Percentiles rank a stretch among this genome's conserved stretches.
phyloP scores from a whole-genome alignment of 768 basidiomycete genomes.

The Agrocybe chaxingu region DNA sequence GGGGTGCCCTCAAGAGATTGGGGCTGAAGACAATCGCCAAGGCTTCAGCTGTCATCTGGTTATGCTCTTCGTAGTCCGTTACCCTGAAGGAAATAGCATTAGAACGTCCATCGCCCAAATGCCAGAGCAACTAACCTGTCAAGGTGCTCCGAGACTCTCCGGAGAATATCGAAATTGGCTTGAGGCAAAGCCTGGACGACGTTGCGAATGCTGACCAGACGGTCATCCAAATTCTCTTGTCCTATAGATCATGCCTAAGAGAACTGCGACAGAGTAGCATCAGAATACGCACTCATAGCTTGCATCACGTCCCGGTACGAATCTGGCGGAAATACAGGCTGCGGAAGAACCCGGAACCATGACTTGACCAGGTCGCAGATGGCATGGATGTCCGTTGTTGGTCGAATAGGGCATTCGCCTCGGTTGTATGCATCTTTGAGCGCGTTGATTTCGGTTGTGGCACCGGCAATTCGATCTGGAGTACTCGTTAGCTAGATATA shows the following conservation, averaged over 20 bases:
- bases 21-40: conserved; percentile 86
- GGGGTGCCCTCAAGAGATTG: conserved; percentile 72
- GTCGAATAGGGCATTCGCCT: conserved; percentile 60
- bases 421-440: conserved; percentile 75
- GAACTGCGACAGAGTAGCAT: neutral
- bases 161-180: conserved; percentile 75
- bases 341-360: conserved; percentile 82
- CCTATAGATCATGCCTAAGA: conserved; percentile 35
- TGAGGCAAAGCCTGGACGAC: conserved; percentile 70
- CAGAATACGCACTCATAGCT: conserved; percentile 56
- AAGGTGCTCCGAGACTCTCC: conserved; percentile 79
- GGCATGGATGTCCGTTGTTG: conserved; percentile 72
- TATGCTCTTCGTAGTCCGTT: conserved; percentile 85
- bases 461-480: conserved; percentile 81
- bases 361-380: conserved; percentile 82
- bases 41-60: conserved; percentile 87
- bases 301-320: conserved; percentile 69
- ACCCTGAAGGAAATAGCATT: conserved; percentile 42
- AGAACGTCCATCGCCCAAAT: neutral
- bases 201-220: conserved; percentile 58
- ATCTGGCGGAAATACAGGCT: conserved; percentile 70
- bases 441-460: conserved; percentile 61
- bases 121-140: conserved; percentile 49
- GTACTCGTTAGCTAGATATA: neutral
- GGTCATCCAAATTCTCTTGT: conserved; percentile 65